Percentiles rank a stretch among this genome's conserved stretches.
These are phyloP conservation scores for Rhizophagus sp. DNA, from an alignment of 192 early-diverging fungal genomes.

Conservation along the genomic window DNA sequence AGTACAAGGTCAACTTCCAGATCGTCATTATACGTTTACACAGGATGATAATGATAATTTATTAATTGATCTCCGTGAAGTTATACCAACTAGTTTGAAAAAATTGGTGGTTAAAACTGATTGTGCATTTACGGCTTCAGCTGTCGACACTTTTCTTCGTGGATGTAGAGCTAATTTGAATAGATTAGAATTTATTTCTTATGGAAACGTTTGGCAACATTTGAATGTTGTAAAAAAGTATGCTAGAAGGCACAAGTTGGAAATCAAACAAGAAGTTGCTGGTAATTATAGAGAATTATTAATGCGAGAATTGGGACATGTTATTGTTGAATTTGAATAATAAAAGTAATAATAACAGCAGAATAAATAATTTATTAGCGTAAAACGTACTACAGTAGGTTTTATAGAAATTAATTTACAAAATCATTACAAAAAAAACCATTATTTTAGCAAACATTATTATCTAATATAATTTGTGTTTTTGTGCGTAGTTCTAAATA, in stretches of 20 bases:
- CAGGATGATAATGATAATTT: slow-evolving; percentile 13
- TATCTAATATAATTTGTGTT: too few relatives aligned
- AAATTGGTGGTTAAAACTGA: slow-evolving; percentile 5
- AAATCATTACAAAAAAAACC: too few relatives aligned
- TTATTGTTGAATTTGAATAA: slow-evolving; percentile 14
- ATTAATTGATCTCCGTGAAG: slow-evolving; percentile 7
- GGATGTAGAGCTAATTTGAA: not conserved
- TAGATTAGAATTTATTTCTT: slow-evolving; percentile 16
- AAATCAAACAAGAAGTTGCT: not conserved
- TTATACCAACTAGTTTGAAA: slow-evolving; percentile 2
- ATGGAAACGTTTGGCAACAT: slow-evolving; percentile 13
- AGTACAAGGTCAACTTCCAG: not conserved
- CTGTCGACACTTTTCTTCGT: slow-evolving; percentile 3
- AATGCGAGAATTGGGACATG: slow-evolving; percentile 8
- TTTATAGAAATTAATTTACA: too few relatives aligned
- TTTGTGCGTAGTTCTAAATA: too few relatives aligned
- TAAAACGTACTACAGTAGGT: too few relatives aligned
- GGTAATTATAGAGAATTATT: slow-evolving; percentile 15
- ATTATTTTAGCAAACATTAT: too few relatives aligned
- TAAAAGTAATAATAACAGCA: not conserved
- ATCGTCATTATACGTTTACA: not conserved
- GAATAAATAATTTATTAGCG: too few relatives aligned
- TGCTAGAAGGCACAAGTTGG: not conserved
- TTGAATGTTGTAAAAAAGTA: slow-evolving; percentile 14
- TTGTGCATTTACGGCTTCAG: not conserved